Evolutionary conservation across 2,329 filamentous ascomycete species (phyloP).

Genomic region (Thermomyces lanuginosus): DNA sequence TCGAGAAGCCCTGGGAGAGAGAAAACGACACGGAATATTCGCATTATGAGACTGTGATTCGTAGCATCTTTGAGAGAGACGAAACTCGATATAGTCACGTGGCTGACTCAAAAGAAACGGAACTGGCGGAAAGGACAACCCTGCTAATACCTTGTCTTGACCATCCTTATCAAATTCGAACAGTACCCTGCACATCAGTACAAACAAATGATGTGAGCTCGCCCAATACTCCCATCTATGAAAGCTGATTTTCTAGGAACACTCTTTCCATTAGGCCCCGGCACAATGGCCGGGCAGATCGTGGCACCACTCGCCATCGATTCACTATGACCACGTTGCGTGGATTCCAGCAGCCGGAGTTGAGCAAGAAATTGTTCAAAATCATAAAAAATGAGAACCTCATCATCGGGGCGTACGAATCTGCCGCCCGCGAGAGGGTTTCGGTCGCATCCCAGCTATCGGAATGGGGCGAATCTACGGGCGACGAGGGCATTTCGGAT

Average conservation of each 20-base stretch:
- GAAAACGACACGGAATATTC: too few species aligned
- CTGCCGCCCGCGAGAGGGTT: slow-evolving; percentile 67
- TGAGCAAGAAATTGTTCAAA: slow-evolving; percentile 74
- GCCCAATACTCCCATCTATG: not conserved
- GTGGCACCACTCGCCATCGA: slow-evolving; percentile 35
- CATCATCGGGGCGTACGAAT: slow-evolving; percentile 68
- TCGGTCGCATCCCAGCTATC: slow-evolving; percentile 80
- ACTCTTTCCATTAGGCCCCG: slow-evolving; percentile 25
- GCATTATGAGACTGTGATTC: too few species aligned
- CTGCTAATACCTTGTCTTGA: too few species aligned
- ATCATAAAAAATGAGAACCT: slow-evolving; percentile 93
- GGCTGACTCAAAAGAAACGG: too few species aligned
- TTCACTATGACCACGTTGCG: slow-evolving; percentile 81
- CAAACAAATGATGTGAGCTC: not conserved
- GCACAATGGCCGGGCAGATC: slow-evolving; percentile 12
- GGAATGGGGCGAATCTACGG: slow-evolving; percentile 88
- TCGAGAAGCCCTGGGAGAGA: too few species aligned
- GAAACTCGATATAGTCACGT: too few species aligned
- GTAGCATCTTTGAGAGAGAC: too few species aligned
- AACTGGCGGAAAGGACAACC: too few species aligned
- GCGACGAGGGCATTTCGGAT: slow-evolving; percentile 73
- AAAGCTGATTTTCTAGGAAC: slow-evolving; percentile 19
- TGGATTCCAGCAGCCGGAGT: slow-evolving; percentile 67
- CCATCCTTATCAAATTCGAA: too few species aligned
- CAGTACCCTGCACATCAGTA: too few species aligned